Evolutionary conservation across 306 rosid species (phyloP).

Genomic region (Rosa lucieae): DNA sequence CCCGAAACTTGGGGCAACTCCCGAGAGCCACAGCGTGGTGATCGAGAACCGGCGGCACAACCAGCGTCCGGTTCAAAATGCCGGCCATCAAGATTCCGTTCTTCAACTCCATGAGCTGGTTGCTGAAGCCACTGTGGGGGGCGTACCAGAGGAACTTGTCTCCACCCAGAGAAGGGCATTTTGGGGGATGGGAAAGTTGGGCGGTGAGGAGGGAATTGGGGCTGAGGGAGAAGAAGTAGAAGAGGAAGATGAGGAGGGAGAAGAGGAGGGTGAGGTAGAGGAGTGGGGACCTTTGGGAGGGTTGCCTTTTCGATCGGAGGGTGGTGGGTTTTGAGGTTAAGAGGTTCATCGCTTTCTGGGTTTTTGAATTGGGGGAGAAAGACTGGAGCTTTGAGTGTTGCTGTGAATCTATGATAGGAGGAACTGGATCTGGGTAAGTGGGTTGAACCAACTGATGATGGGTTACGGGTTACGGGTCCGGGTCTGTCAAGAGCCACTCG

Average conservation of each 20-base stretch:
- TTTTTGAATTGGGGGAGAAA: not conserved
- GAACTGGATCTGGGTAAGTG: not conserved
- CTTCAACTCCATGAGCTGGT: constrained; percentile 83
- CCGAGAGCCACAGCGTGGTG: constrained; percentile 88
- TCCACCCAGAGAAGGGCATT: constrained; percentile 42
- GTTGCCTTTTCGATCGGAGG: constrained; percentile 31
- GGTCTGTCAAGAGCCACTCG: too few relatives aligned
- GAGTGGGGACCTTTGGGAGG: constrained; percentile 30
- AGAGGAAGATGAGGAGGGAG: constrained; percentile 34
- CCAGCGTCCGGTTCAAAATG: constrained; percentile 75
- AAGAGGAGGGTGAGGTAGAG: constrained; percentile 34
- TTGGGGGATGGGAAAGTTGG: constrained; percentile 14
- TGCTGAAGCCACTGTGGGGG: constrained; percentile 90
- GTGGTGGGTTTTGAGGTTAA: not conserved
- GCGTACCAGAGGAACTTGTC: constrained; percentile 75
- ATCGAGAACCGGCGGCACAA: constrained; percentile 79
- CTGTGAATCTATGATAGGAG: not conserved
- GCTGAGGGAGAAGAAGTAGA: constrained; percentile 38
- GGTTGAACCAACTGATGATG: not conserved
- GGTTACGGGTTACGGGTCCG: not conserved
- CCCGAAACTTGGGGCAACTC: constrained; percentile 87
- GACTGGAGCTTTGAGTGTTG: not conserved
- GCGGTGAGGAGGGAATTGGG: constrained; percentile 24
- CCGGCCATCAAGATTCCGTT: constrained; percentile 61
- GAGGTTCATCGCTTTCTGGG: constrained; percentile 2